These are phyloP conservation scores for Xylaria intraflava DNA, from an alignment of 495 filamentous ascomycete genomes.

Conservation along the genomic window DNA sequence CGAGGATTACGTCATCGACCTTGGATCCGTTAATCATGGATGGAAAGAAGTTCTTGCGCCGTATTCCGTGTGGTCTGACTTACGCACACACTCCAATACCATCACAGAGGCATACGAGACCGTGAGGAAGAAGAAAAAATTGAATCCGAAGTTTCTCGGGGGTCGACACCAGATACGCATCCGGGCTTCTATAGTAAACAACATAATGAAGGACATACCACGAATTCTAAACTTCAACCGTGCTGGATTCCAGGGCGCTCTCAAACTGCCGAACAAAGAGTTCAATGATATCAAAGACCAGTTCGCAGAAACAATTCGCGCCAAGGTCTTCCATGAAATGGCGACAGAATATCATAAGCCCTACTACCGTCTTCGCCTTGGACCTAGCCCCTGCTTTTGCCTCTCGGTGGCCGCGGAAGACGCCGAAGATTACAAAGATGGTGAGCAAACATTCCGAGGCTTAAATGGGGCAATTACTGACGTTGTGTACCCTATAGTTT, in stretches of 20 bases:
- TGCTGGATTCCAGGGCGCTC: background rate
- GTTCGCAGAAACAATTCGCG: background rate
- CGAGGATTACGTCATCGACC: conserved; percentile 7
- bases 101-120: too few species aligned
- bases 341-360: background rate
- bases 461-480: background rate
- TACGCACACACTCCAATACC: background rate
- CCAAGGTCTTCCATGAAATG: background rate
- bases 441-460: background rate
- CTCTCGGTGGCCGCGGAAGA: background rate
- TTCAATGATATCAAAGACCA: background rate
- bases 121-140: too few species aligned
- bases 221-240: background rate
- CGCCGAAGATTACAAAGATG: background rate
- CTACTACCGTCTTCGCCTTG: background rate
- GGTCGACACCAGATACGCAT: too few species aligned
- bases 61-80: background rate
- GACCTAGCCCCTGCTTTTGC: background rate
- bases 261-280: background rate
- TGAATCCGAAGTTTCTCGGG: too few species aligned
- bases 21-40: background rate
- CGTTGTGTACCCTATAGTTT: background rate
- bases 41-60: conserved; percentile 6
- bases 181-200: background rate
- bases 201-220: background rate